These are phyloP conservation scores for carrot (Daucus carota) DNA, from an alignment of 129 eudicot genomes.

Conservation along the genomic window DNA sequence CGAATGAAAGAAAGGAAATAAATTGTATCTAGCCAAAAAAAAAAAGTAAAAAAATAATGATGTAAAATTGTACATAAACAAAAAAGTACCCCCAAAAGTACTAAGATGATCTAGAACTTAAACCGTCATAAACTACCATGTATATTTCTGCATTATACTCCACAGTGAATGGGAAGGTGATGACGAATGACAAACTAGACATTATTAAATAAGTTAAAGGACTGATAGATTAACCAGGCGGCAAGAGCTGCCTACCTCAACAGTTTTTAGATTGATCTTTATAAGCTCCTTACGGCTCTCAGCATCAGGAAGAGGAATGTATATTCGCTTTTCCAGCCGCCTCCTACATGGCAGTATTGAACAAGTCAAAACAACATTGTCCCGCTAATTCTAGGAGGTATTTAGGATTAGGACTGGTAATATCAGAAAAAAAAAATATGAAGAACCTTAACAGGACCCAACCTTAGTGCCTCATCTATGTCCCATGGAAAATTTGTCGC, in stretches of 20 bases:
- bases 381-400: neutral
- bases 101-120: neutral
- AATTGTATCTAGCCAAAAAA: too few species aligned
- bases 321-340: slow-evolving; percentile 86
- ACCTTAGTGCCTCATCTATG: slow-evolving; percentile 98
- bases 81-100: neutral
- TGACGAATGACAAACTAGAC: neutral
- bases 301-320: slow-evolving; percentile 85
- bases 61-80: neutral
- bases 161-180: neutral
- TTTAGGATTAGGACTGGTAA: neutral
- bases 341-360: slow-evolving; percentile 43
- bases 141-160: neutral
- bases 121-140: neutral
- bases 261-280: slow-evolving; percentile 75
- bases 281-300: slow-evolving; percentile 94
- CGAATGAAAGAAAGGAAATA: neutral
- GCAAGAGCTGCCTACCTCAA: slow-evolving; percentile 47
- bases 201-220: neutral
- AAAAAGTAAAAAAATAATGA: too few species aligned
- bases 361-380: neutral
- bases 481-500: slow-evolving; percentile 99
- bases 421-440: neutral
- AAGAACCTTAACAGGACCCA: neutral
- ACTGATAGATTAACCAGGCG: neutral